Base-by-base conservation (phyloP, 202 grass and related monocot genomes). In the Zizania palustris region DNA sequence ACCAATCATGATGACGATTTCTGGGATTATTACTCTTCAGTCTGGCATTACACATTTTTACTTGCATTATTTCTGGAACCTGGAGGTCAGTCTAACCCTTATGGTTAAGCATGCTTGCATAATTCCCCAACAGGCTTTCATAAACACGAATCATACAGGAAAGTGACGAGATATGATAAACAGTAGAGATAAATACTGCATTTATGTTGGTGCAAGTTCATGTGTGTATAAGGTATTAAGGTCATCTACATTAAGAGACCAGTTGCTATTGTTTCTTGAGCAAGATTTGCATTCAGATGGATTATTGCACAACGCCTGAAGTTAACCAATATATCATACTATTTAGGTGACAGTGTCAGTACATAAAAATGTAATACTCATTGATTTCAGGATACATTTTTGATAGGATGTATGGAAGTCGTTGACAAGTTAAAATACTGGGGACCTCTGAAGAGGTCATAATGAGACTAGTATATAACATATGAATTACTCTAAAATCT, bases 281-380 rank as follows among this genome's bases (percentile, higher is more conserved):
- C 44, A 63, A 45, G 56, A 64, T 55, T 77, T 61, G 11, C 45
- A 43, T 84, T 69, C 8, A 44, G 21, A 61, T 83, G 42, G 36
- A 83, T 76, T 74, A 61, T 48, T 77, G 7, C 16, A 19, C 14
- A 36, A 45, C 10, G 70, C 65, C 11, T 71, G 44, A 35, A 51
- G 55, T 11, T 76, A 69, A 61, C 38, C 62, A 69, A 16, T 63
- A 43, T 51, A 61, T 50, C 12, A 9, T 40, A 68, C 33, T 67
- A 60, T 53, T 62, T 62, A 61, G 18, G 65, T 50, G 63, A 34
- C 60, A 42, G 44, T 13, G 36, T 0, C 4, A 13, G 11, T 40
- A 75, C 53, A 28, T 76, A 51, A 39, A 67, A 67, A 3, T 48
- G 19, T 50, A 62, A 9, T 50, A 18, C 18, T 50, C 50, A 11